Conservation (phyloP, 306 rosid species). For the Vigna reflexopilosa region DNA sequence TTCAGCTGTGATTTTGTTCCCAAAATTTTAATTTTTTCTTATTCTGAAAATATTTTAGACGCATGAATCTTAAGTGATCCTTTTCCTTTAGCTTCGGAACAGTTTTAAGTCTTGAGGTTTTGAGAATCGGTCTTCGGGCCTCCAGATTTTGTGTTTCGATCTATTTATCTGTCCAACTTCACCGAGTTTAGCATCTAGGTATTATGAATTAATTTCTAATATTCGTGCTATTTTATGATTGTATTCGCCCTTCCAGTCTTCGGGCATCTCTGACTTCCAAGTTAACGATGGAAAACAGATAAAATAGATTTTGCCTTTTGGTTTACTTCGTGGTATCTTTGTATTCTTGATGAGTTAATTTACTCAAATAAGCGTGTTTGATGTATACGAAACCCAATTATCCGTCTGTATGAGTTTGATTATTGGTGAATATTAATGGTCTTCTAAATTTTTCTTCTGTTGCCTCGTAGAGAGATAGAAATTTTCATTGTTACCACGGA, state of each 20-base stretch:
- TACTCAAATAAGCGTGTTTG: slow-evolving; percentile 9
- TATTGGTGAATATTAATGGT: slow-evolving; percentile 26
- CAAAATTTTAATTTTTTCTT: slow-evolving; percentile 1
- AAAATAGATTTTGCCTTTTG: neutral
- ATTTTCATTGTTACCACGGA: slow-evolving; percentile 11
- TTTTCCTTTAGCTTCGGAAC: slow-evolving; percentile 22
- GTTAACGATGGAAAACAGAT: slow-evolving; percentile 7
- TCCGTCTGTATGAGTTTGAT: slow-evolving; percentile 3
- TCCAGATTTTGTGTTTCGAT: slow-evolving; percentile 40
- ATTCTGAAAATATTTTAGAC: slow-evolving; percentile 13
- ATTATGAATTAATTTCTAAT: slow-evolving; percentile 20
- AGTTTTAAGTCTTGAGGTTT: slow-evolving; percentile 27
- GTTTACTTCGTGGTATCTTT: slow-evolving; percentile 18
- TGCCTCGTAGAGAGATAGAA: slow-evolving; percentile 23
- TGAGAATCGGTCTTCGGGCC: slow-evolving; percentile 30
- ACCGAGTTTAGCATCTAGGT: slow-evolving; percentile 44
- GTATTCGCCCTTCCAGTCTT: slow-evolving; percentile 29
- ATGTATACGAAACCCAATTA: neutral
- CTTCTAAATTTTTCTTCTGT: slow-evolving; percentile 1
- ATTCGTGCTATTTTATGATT: slow-evolving; percentile 9
- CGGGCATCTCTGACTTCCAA: slow-evolving; percentile 18
- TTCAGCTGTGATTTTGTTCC: slow-evolving; percentile 15
- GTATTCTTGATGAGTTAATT: slow-evolving; percentile 13
- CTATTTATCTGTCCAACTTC: slow-evolving; percentile 32
- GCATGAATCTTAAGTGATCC: slow-evolving; percentile 18